Evolutionary conservation across 495 filamentous ascomycete genomes (phyloP).

Genomic region (Penicillium waksmanii): DNA sequence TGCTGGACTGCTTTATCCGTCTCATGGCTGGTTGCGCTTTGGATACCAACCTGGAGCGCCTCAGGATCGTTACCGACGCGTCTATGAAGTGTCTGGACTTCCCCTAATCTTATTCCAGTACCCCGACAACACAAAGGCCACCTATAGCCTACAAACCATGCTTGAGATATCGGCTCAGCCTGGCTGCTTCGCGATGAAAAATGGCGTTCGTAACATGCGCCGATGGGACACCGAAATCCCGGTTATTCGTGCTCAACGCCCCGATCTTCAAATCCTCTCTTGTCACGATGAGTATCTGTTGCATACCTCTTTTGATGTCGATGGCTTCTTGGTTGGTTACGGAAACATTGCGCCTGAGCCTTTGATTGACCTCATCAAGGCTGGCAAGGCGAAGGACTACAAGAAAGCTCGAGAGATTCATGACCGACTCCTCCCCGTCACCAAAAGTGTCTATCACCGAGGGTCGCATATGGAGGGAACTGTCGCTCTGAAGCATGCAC

Average conservation of each 20-base stretch:
- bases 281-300: slow-evolving; percentile 44
- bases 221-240: slow-evolving; percentile 44
- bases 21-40: slow-evolving; percentile 43
- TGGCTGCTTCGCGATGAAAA: slow-evolving; percentile 42
- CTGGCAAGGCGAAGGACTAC: slow-evolving; percentile 40
- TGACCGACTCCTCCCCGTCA: slow-evolving; percentile 34
- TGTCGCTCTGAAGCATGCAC: slow-evolving; percentile 36
- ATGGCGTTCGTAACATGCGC: slow-evolving; percentile 43
- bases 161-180: slow-evolving; percentile 40
- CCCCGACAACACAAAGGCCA: slow-evolving; percentile 42
- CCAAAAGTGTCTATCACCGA: slow-evolving; percentile 39
- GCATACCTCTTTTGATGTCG: slow-evolving; percentile 40
- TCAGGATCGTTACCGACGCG: slow-evolving; percentile 37
- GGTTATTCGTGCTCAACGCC: slow-evolving; percentile 34
- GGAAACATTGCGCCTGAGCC: slow-evolving; percentile 42
- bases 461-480: slow-evolving; percentile 42
- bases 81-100: slow-evolving; percentile 37
- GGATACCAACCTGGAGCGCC: slow-evolving; percentile 41
- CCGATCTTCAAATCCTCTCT: slow-evolving; percentile 38
- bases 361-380: slow-evolving; percentile 37
- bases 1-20: slow-evolving; percentile 42
- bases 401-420: slow-evolving; percentile 34
- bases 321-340: slow-evolving; percentile 42
- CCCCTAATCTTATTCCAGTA: slow-evolving; percentile 44
- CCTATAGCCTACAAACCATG: slow-evolving; percentile 40